Evolutionary conservation across 345 rosid genomes (phyloP).

Genomic region (Eucalyptus erythrocorys): DNA sequence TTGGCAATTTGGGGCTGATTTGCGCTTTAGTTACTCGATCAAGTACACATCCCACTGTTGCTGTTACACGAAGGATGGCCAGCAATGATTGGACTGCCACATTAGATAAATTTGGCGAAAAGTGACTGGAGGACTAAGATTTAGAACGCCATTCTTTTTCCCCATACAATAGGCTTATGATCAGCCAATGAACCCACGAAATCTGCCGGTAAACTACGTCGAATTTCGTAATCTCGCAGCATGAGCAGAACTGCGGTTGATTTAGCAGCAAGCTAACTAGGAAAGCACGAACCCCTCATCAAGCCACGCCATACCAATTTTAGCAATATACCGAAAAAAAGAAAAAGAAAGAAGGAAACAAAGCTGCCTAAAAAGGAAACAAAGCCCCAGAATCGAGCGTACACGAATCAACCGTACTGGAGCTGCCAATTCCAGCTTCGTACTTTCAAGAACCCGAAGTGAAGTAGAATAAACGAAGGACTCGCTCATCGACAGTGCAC

Average conservation of each 20-base stretch:
- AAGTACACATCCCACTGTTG: background rate
- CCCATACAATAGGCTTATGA: background rate
- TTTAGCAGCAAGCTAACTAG: background rate
- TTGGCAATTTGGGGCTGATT: background rate
- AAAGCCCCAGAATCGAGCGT: background rate
- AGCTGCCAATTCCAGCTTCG: background rate
- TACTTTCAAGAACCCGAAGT: background rate
- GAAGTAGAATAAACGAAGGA: background rate
- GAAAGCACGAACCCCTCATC: background rate
- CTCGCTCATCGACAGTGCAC: background rate
- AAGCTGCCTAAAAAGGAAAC: background rate
- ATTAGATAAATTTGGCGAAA: background rate
- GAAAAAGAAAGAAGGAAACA: background rate
- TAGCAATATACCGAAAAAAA: background rate
- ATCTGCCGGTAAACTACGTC: background rate
- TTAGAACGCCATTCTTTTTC: background rate
- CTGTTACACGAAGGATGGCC: background rate
- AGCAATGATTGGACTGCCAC: background rate
- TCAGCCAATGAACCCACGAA: background rate
- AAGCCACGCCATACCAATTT: background rate
- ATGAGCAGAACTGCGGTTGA: background rate
- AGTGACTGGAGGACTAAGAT: background rate
- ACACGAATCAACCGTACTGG: background rate
- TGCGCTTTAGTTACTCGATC: background rate
- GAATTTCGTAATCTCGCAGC: background rate